Base-by-base conservation (phyloP, 2,329 filamentous ascomycete species). In the Phyllosticta citrichinensis region DNA sequence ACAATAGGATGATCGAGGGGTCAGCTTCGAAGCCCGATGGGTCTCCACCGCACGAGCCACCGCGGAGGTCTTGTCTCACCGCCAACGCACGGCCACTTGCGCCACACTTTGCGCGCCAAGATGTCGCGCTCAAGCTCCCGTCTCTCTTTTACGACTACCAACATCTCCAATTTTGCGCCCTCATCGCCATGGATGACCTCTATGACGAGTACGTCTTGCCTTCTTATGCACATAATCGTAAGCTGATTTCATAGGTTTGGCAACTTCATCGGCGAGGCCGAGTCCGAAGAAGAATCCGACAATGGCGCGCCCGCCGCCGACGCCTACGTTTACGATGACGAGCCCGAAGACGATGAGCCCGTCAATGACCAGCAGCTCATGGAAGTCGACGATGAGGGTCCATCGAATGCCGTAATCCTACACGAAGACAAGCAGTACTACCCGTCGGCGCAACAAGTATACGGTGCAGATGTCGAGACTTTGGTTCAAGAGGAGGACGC, bases 371-470 rank as follows among this genome's bases (percentile, higher is more conserved):
- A 95, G 73, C 89, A 96, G 76, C 78, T 94, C 68, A 97, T 99
- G 93, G 90, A 97, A 69, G 78, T 97, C 52, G 93, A 97, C 71
- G 88, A 91, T 73, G 87, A 92, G 56, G 91, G 89, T 14, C 89
- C 93, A 3, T 97, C 92, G 5, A 99, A 97, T 74, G 93, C 94
- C 57, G 91, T 99, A n/a, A 83, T 99, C 62, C 83, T 99, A 54
- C 94, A 99, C 77, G 94, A 99, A 80, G 94, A 99, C 78, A 99
- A 99, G 75, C 94, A 97, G 73, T 99, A 99, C 76, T 99, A 99
- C 72, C 94, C 94, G 30, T 96, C 92, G n/a, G 94, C 94, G 61
- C 87, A 93, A 71, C 94, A 99, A 74, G 87, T 96, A 52, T 99
- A 97, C 73, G 94, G 94, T 58, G 83, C 86, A 68, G 92, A 94